Evolutionary conservation across 768 basidiomycete species (phyloP), one percentile per base, ranked within the genome.

Genomic region (Rhodocollybia butyracea): DNA sequence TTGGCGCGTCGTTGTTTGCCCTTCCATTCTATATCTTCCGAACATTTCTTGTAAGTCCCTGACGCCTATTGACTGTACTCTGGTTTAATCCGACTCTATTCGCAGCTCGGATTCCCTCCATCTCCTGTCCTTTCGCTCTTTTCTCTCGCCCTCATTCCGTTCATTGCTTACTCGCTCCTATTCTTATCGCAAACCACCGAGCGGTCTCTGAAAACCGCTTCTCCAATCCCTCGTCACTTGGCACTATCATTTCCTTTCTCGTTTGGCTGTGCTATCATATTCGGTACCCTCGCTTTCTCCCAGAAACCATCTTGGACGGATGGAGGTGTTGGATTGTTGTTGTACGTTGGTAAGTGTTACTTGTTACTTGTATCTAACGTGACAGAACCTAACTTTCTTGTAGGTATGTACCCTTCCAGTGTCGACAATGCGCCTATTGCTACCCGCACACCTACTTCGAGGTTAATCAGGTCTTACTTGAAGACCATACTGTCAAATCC

Each of bases 401-500:
- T 46, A 85, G 85, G 82, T 26, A 78, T 80, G 73, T 81, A 78
- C 60, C 79, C 82, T 3, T 67, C 74, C 48, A 74, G 70, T 60
- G 67, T 72, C 39, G 78, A 79, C 54, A 62, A 72, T 8, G 68
- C 80, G 48, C 65, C 75, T 17, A 68, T 68, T 17, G 64, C 75
- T 13, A 72, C 80, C 26, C 77, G 79, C 46, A 82, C 81, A 8
- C 79, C 83, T 5, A 73, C 79, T 24, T 79, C 80, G 31, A 78
- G 80, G 55, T 69, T 83, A 34, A 68, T 80, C 55, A 80, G 82
- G 51, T 80, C 83, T 29, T 94, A 97, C 68, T 73, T 98, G 51
- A 95, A 96, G 65, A 88, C 91, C 11, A 91, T 99, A 54, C 77
- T 98, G 34, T 85, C 88, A 19, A 96, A 96, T 61, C 84, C 87